Percentiles rank a stretch among this genome's conserved stretches.
These are phyloP conservation scores for Plicaturopsis crispa DNA, from an alignment of 768 basidiomycete genomes.

Conservation along the genomic window DNA sequence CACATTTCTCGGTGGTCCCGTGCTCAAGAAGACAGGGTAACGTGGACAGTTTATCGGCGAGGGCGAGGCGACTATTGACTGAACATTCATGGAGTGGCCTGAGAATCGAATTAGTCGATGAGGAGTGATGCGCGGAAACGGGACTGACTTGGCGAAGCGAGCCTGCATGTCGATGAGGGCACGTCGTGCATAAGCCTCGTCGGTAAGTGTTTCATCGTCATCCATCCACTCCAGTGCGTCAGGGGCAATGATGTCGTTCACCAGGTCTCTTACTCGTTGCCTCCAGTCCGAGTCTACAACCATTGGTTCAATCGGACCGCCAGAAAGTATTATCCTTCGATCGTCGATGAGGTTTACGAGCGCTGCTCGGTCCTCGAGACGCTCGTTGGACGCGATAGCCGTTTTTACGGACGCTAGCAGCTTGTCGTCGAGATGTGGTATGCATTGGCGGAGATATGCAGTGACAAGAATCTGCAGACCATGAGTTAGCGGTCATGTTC, in stretches of 20 bases:
- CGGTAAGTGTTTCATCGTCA: conserved; percentile 31
- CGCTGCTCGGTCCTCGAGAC: conserved; percentile 6
- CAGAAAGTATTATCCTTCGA: too few relatives aligned
- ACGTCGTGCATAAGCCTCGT: conserved; percentile 32
- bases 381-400: conserved; percentile 10
- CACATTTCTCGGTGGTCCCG: conserved; percentile 3
- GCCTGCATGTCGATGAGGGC: conserved; percentile 38
- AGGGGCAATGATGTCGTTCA: conserved; percentile 35
- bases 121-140: background rate
- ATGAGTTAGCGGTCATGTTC: conserved; percentile 5
- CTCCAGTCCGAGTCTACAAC: conserved; percentile 17
- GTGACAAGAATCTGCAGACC: conserved; percentile 12
- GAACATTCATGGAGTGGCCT: conserved; percentile 31
- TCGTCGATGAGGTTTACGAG: too few relatives aligned
- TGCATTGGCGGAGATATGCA: conserved; percentile 22
- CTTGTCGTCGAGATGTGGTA: conserved; percentile 19
- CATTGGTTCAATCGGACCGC: too few relatives aligned
- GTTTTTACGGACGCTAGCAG: conserved; percentile 14
- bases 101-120: conserved; percentile 1
- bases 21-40: conserved; percentile 16
- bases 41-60: conserved; percentile 16
- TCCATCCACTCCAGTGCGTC: conserved; percentile 49
- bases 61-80: conserved; percentile 19
- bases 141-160: conserved; percentile 33
- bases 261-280: conserved; percentile 23